Evolutionary conservation across 495 filamentous ascomycete genomes (phyloP), one percentile per base, ranked within the genome.

Genomic region (Penicillium mononematosum): DNA sequence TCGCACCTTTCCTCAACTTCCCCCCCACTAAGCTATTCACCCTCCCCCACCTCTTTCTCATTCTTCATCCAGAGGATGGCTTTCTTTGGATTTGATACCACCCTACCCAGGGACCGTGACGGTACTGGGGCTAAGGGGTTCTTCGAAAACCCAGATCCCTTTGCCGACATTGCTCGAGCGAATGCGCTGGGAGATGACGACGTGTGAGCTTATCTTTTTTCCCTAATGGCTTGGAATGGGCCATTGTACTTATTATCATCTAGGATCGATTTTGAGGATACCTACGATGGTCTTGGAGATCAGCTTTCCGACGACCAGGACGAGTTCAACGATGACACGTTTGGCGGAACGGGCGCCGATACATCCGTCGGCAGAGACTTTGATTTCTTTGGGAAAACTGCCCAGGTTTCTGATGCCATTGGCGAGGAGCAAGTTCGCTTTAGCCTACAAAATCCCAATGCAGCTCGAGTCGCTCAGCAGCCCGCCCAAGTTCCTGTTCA

Each of bases 301-400:
- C 85, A 89, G 69, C 84, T 99, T 31, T 88, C 96, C 63, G 92
- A 98, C 66, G 88, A 90, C 17, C 89, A 92, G 63, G 94, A 99
- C 77, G 91, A 81, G 42, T 91, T 97, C 80, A 99, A 99, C 72
- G 91, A 97, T 64, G 95, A 96, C 69, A 99, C 94, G n/a, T 99
- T 99, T 64, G 94, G 94, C 55, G 77, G 70, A 50, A 79, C 67
- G 12, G 63, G 58, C 38, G 70, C 62, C 24, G 73, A 65, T 45
- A 65, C 67, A 54, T 68, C 73, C 14, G 82, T 93, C 19, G 92
- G 92, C 65, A 93, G 88, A 66, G 95, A 99, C 71, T 99, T 97
- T 68, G 94, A 99, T 68, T 99, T 98, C 77, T 93, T 93, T 59
- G 92, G 91, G 2, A 87, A 85, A 58, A 98, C 95, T 17, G 91